phyloP scores from a whole-genome alignment of 1,139 yeast species.

The Candida tunisiensis region DNA sequence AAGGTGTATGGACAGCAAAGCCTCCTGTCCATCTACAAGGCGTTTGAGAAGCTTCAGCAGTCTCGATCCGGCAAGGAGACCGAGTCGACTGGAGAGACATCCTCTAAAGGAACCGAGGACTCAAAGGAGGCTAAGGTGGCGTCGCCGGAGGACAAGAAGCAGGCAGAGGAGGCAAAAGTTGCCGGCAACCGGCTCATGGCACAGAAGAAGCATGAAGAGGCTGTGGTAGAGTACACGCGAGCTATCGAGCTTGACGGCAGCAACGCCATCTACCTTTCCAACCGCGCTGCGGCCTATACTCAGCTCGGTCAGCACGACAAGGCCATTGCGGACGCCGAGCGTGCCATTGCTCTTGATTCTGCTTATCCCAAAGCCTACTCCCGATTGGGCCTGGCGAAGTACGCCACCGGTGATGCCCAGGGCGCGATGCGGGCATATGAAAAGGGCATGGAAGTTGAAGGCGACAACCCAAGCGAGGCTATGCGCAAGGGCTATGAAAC shows the following conservation, averaged over 20 bases:
- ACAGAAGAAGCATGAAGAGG: slow-evolving; percentile 47
- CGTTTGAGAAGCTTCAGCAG: slow-evolving; percentile 7
- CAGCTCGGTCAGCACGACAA: slow-evolving; percentile 55
- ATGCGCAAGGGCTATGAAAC: slow-evolving; percentile 92
- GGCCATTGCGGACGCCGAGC: slow-evolving; percentile 73
- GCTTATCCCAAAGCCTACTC: slow-evolving; percentile 84
- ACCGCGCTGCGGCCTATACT: slow-evolving; percentile 95
- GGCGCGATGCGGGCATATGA: slow-evolving; percentile 86
- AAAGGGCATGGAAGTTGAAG: slow-evolving; percentile 75
- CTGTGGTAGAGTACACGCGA: slow-evolving; percentile 60
- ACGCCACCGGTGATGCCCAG: slow-evolving; percentile 77
- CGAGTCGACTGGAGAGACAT: slow-evolving; percentile 10
- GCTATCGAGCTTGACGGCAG: slow-evolving; percentile 61
- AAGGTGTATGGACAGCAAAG: slow-evolving; percentile 32
- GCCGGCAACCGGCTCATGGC: slow-evolving; percentile 92
- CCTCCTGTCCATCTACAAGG: slow-evolving; percentile 20
- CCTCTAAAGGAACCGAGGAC: slow-evolving; percentile 23
- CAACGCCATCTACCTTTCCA: slow-evolving; percentile 76
- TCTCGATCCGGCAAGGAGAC: slow-evolving; percentile 3
- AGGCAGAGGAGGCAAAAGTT: slow-evolving; percentile 70
- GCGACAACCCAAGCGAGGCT: slow-evolving; percentile 68
- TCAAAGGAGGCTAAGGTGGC: slow-evolving; percentile 21
- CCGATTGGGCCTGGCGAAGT: slow-evolving; percentile 84
- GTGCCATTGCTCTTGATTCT: slow-evolving; percentile 66
- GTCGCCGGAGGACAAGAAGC: slow-evolving; percentile 36